phyloP scores from a whole-genome alignment of 805 yeast genomes.

The Tetrapisispora nanseiensis region DNA sequence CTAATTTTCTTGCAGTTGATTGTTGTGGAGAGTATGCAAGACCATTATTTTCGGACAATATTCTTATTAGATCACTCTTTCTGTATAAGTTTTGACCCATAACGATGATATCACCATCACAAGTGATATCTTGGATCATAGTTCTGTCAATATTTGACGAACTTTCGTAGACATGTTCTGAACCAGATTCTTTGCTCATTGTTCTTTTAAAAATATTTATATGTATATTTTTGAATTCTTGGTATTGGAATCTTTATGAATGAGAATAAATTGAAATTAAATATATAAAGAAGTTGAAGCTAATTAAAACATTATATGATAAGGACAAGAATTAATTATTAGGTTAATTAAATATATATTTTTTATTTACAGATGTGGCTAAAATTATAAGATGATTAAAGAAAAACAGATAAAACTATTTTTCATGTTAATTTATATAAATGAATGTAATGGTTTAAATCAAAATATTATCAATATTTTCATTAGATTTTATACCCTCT shows the following conservation, averaged over 20 bases:
- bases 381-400: not conserved
- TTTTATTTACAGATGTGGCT: not conserved
- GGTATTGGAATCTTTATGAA: no score
- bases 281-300: not conserved
- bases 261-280: no score
- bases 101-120: constrained; percentile 30
- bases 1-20: constrained; percentile 37
- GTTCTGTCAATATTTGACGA: not conserved
- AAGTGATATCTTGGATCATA: constrained; percentile 2
- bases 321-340: no score
- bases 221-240: not conserved
- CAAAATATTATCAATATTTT: no score
- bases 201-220: not conserved
- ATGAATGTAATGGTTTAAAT: no score
- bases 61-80: constrained; percentile 47
- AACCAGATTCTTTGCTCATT: constrained; percentile 3
- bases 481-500: no score
- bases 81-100: constrained; percentile 36
- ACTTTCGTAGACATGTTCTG: constrained; percentile 1
- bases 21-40: constrained; percentile 7
- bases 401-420: no score
- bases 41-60: constrained; percentile 4
- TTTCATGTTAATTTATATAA: no score
- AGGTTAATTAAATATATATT: no score
- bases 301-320: not conserved